Evolutionary conservation across 2,329 filamentous ascomycete genomes (phyloP).

Genomic region (Emergomyces orientalis): DNA sequence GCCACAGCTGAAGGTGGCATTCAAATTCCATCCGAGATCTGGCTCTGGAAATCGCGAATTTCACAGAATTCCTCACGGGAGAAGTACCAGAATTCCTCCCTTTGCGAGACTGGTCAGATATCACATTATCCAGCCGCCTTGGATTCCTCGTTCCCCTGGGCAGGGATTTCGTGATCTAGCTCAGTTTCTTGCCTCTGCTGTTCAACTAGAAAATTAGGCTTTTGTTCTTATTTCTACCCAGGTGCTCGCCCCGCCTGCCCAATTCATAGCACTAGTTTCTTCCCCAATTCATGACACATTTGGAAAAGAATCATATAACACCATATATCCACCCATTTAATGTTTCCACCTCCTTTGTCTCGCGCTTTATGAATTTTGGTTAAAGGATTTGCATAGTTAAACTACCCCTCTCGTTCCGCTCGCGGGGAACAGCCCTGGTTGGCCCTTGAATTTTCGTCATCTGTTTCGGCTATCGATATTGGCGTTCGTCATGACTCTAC

Average conservation of each 20-base stretch:
- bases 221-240: too few relatives aligned
- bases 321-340: neutral
- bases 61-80: too few relatives aligned
- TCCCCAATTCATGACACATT: neutral
- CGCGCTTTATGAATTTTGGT: neutral
- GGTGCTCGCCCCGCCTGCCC: neutral
- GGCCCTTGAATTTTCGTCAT: neutral
- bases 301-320: neutral
- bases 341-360: neutral
- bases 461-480: neutral
- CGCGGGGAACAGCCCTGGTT: neutral
- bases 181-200: too few relatives aligned
- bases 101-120: too few relatives aligned
- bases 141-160: too few relatives aligned
- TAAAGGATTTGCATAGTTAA: neutral
- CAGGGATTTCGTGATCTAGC: too few relatives aligned
- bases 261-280: neutral
- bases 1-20: too few relatives aligned
- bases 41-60: too few relatives aligned
- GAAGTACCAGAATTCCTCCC: too few relatives aligned
- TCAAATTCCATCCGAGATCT: too few relatives aligned
- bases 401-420: neutral
- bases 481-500: neutral
- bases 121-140: too few relatives aligned
- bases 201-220: neutral